A percentile compares a stretch with the other conserved stretches of the same genome.
Conservation (phyloP, 495 filamentous ascomycete species). For the Entonaema liquescens region DNA sequence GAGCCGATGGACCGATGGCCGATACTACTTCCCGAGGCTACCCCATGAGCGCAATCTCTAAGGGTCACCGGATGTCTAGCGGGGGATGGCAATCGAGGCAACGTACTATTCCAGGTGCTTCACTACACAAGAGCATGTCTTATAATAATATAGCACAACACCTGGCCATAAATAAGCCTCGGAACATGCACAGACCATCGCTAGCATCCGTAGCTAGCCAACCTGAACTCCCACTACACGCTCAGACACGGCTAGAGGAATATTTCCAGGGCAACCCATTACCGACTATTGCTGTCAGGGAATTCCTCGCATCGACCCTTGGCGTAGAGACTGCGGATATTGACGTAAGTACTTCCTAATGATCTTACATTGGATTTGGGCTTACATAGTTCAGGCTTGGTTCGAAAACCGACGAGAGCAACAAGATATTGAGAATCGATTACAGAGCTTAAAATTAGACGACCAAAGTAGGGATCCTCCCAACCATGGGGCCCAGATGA, state of each 20-base stretch:
- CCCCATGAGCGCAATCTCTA: slow-evolving; percentile 7
- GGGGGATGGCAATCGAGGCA: slow-evolving; percentile 21
- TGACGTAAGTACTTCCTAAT: slow-evolving; percentile 37
- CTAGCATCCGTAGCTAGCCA: slow-evolving; percentile 42
- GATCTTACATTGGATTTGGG: not conserved
- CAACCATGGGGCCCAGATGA: slow-evolving; percentile 50
- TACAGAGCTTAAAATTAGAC: slow-evolving; percentile 49
- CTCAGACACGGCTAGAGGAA: slow-evolving; percentile 53
- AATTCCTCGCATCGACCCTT: slow-evolving; percentile 54
- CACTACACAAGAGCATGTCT: slow-evolving; percentile 38
- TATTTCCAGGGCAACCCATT: slow-evolving; percentile 52
- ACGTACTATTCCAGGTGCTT: slow-evolving; percentile 16
- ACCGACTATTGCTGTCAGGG: slow-evolving; percentile 49
- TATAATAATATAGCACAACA: slow-evolving; percentile 37
- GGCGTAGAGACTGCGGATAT: slow-evolving; percentile 52
- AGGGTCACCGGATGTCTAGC: slow-evolving; percentile 8
- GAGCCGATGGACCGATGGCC: slow-evolving; percentile 15
- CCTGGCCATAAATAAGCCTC: slow-evolving; percentile 43
- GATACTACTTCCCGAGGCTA: slow-evolving; percentile 10
- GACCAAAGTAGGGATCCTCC: slow-evolving; percentile 36
- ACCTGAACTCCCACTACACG: slow-evolving; percentile 48
- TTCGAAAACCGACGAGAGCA: slow-evolving; percentile 57
- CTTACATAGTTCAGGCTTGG: slow-evolving; percentile 44
- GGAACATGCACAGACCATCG: slow-evolving; percentile 42
- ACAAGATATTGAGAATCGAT: slow-evolving; percentile 49